Conservation (phyloP, 495 filamentous ascomycete genomes). For the Aspergillus avenaceus region DNA sequence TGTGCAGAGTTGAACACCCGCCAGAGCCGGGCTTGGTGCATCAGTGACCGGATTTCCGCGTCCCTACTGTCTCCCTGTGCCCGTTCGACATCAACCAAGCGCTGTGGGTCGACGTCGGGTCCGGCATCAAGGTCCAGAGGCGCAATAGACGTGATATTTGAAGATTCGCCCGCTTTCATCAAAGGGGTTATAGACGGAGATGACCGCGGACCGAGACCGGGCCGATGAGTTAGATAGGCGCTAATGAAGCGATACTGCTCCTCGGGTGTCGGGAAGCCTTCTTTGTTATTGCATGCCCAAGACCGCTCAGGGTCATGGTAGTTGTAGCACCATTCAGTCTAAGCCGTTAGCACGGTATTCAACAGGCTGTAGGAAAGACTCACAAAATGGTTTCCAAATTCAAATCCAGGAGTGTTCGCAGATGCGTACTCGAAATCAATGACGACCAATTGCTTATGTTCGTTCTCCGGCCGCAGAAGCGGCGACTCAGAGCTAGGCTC, state of each 20-base stretch:
- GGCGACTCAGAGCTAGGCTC: slow-evolving; percentile 81
- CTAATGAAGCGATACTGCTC: slow-evolving; percentile 81
- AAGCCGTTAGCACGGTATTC: not conserved
- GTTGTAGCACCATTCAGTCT: slow-evolving; percentile 95
- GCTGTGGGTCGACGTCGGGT: slow-evolving; percentile 15
- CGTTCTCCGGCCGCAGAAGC: slow-evolving; percentile 79
- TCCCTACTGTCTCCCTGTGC: slow-evolving; percentile 57
- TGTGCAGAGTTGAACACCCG: slow-evolving; percentile 78
- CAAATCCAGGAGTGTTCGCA: slow-evolving; percentile 79
- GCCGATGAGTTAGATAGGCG: slow-evolving; percentile 79
- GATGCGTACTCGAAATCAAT: slow-evolving; percentile 99
- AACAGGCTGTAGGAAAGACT: slow-evolving; percentile 18
- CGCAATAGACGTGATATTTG: slow-evolving; percentile 25
- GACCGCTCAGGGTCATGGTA: slow-evolving; percentile 70
- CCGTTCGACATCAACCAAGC: slow-evolving; percentile 50
- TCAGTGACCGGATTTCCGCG: slow-evolving; percentile 58
- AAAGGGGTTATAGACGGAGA: slow-evolving; percentile 52
- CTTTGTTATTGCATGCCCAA: slow-evolving; percentile 62
- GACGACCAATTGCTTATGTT: slow-evolving; percentile 91
- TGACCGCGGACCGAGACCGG: slow-evolving; percentile 48
- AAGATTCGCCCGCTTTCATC: slow-evolving; percentile 28
- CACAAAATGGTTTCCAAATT: slow-evolving; percentile 98
- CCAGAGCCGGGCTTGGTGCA: slow-evolving; percentile 81
- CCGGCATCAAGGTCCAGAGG: slow-evolving; percentile 34
- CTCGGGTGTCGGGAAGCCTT: slow-evolving; percentile 69